A percentile compares a stretch with the other conserved stretches of the same genome.
Evolutionary conservation across 768 basidiomycete genomes (phyloP).

Genomic region (Boletus subparvulus): DNA sequence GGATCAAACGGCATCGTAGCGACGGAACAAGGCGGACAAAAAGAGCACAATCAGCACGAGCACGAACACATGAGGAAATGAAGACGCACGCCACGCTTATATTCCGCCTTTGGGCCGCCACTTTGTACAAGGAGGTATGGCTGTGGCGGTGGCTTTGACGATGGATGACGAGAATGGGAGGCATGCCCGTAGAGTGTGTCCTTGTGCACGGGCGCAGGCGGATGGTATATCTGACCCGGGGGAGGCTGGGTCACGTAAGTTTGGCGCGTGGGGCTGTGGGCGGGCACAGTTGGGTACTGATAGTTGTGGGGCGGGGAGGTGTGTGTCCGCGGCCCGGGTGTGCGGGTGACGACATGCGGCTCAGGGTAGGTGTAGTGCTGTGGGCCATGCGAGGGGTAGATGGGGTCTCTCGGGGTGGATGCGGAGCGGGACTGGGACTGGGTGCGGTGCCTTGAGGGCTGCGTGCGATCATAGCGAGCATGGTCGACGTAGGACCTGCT

Average conservation of each 20-base stretch:
- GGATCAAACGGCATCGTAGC: constrained; percentile 6
- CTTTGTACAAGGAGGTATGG: constrained; percentile 27
- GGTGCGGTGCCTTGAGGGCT: constrained; percentile 19
- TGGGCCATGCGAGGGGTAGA: constrained; percentile 13
- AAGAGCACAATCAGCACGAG: constrained; percentile 14
- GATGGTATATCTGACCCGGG: constrained; percentile 28
- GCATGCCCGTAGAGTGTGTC: constrained; percentile 18
- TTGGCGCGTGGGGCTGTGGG: constrained; percentile 16
- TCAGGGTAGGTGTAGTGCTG: constrained; percentile 21
- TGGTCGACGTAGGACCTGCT: constrained; percentile 27
- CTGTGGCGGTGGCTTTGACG: constrained; percentile 24
- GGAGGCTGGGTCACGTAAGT: constrained; percentile 27
- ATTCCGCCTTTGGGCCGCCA: constrained; percentile 32
- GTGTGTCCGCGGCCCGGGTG: constrained; percentile 16
- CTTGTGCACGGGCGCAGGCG: constrained; percentile 14
- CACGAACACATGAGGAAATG: constrained; percentile 10
- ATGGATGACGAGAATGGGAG: constrained; percentile 23
- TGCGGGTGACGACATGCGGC: constrained; percentile 10
- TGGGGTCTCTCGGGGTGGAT: constrained; percentile 13
- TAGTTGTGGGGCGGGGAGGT: constrained; percentile 19
- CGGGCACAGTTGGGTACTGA: constrained; percentile 14
- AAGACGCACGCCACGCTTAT: constrained; percentile 32
- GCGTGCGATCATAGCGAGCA: constrained; percentile 16
- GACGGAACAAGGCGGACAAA: neutral
- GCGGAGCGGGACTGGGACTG: constrained; percentile 29